A percentile compares a stretch with the other conserved stretches of the same genome.
Conservation (phyloP, 345 rosid species). For the Eucalyptus polyanthemos region DNA sequence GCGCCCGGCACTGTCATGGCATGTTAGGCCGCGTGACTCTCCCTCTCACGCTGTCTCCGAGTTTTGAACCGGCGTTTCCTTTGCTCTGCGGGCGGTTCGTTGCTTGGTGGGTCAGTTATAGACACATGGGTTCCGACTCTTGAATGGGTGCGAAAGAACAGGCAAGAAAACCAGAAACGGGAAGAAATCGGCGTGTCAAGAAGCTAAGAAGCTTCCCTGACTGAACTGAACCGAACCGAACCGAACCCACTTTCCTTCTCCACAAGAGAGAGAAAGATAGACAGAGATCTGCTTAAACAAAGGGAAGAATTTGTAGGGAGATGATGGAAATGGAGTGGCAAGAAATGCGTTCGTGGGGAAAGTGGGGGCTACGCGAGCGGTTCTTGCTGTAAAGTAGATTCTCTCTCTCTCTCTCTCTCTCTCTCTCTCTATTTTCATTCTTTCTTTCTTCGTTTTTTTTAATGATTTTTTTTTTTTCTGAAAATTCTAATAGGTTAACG, state of each 20-base stretch:
- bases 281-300: neutral
- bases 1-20: conserved; percentile 6
- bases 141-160: neutral
- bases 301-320: neutral
- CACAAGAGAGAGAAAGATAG: neutral
- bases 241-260: neutral
- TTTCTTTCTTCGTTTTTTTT: too few species aligned
- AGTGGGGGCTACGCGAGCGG: neutral
- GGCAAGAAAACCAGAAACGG: neutral
- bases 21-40: neutral
- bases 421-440: too few species aligned
- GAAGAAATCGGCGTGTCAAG: conserved; percentile 4
- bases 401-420: neutral
- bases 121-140: neutral
- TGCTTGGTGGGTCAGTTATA: conserved; percentile 38
- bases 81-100: neutral
- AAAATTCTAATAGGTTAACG: neutral
- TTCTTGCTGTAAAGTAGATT: neutral
- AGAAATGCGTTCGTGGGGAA: neutral
- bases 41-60: neutral
- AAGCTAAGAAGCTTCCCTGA: conserved; percentile 35
- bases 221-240: neutral
- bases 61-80: neutral
- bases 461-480: neutral
- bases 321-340: neutral